Base-by-base conservation (phyloP, 306 rosid genomes). In the Quillaja saponaria region DNA sequence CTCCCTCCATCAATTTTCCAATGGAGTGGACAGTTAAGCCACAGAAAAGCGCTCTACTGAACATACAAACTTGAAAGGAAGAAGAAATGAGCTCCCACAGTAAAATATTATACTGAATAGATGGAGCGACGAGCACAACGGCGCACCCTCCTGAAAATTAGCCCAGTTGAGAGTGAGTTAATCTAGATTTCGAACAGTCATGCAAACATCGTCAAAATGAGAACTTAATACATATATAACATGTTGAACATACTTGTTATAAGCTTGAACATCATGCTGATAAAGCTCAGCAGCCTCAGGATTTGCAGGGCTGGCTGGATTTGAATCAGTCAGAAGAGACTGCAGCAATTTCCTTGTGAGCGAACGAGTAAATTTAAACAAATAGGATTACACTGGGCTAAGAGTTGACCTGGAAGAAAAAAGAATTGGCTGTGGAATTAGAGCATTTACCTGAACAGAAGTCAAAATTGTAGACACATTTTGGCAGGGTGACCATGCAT, bases 1-100 rank as follows among this genome's bases (percentile, higher is more conserved):
- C 78, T 82, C 45, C 98, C 98, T 42, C 77, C 90, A 63, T 88
- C 94, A 58, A 86, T 66, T 69, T 82, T n/a, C 51, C 17, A 14
- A 46, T 7, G 5, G 1, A 39, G 20, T 28, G 20, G 39, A 28
- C 18, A n/a, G 15, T 9, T 16, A 12, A 25, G 38, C 49, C 4
- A 4, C 31, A 19, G 35, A 7, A 61, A 63, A 34, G 60, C 49
- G 25, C 35, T 38, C 45, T 53, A 45, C 53, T 17, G 10, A n/a
- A n/a, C n/a, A n/a, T n/a, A n/a, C n/a, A n/a, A n/a, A n/a, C n/a
- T n/a, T n/a, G n/a, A n/a, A n/a, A n/a, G n/a, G n/a, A n/a, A n/a
- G n/a, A n/a, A n/a, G n/a, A n/a, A n/a, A n/a, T n/a, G n/a, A n/a
- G n/a, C n/a, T n/a, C n/a, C n/a, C n/a, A n/a, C n/a, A n/a, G n/a